Evolutionary conservation across 768 basidiomycete species (phyloP).

Genomic region (Kwoniella dejecticola): DNA sequence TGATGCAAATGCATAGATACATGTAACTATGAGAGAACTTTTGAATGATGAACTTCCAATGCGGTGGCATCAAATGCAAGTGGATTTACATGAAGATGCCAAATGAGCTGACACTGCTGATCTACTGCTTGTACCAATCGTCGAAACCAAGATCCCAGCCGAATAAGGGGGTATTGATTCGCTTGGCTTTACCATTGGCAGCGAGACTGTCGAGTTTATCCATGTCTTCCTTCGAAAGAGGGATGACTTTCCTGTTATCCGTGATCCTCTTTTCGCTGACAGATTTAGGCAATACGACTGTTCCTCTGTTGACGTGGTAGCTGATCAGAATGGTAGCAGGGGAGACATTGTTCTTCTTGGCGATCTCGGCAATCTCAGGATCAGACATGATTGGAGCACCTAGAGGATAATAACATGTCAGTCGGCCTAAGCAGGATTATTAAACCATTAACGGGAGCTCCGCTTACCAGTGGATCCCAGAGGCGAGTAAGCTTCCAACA

Average conservation of each 20-base stretch:
- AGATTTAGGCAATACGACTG: slow-evolving; percentile 75
- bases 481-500: slow-evolving; percentile 45
- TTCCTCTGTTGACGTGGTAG: slow-evolving; percentile 75
- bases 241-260: slow-evolving; percentile 38
- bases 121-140: slow-evolving; percentile 29
- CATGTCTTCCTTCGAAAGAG: slow-evolving; percentile 36
- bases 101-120: too few species aligned
- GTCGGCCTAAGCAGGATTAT: slow-evolving; percentile 2
- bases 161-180: slow-evolving; percentile 38
- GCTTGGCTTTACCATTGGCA: slow-evolving; percentile 39
- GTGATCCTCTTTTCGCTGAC: slow-evolving; percentile 65
- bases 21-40: too few species aligned
- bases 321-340: slow-evolving; percentile 80
- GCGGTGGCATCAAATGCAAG: too few species aligned
- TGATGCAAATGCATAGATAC: too few species aligned
- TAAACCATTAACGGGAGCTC: slow-evolving; percentile 42
- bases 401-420: slow-evolving; percentile 7
- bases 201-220: slow-evolving; percentile 31
- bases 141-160: slow-evolving; percentile 38
- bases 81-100: too few species aligned
- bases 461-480: slow-evolving; percentile 56
- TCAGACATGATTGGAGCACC: slow-evolving; percentile 67
- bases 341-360: slow-evolving; percentile 65
- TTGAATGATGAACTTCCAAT: too few species aligned
- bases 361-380: slow-evolving; percentile 65